phyloP scores from a whole-genome alignment of 1,139 yeast species.

The Scheffersomyces cryptocercus region DNA sequence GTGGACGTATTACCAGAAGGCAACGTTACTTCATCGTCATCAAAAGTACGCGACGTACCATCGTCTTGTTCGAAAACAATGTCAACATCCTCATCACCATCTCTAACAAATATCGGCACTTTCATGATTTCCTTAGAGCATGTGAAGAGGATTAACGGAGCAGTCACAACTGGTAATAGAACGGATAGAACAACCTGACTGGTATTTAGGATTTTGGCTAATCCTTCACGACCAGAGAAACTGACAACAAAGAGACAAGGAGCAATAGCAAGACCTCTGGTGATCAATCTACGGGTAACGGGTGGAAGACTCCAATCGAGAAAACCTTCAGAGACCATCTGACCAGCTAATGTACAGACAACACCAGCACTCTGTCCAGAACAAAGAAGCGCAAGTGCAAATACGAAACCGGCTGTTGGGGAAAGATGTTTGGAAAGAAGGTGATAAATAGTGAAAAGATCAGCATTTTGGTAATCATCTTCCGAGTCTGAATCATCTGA shows the following conservation, averaged over 20 bases:
- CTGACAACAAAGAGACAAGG: constrained; percentile 85
- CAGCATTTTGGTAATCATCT: constrained; percentile 58
- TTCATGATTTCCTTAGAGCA: constrained; percentile 74
- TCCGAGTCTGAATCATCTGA: constrained; percentile 39
- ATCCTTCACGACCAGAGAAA: constrained; percentile 81
- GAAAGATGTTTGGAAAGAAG: constrained; percentile 73
- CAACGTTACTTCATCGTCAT: constrained; percentile 16
- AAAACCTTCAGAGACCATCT: constrained; percentile 94
- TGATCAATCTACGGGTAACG: constrained; percentile 78
- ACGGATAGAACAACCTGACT: constrained; percentile 87
- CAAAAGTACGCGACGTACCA: constrained; percentile 1
- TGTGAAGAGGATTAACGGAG: constrained; percentile 86
- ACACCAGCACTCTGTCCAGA: constrained; percentile 99
- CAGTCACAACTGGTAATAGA: constrained; percentile 84
- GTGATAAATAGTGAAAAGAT: constrained; percentile 79
- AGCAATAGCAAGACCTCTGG: constrained; percentile 80
- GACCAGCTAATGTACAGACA: constrained; percentile 97
- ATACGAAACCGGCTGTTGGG: constrained; percentile 88
- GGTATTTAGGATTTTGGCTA: constrained; percentile 75
- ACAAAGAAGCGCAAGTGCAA: constrained; percentile 87
- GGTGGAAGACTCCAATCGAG: constrained; percentile 84
- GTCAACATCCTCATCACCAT: constrained; percentile 31
- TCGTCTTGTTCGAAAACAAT: constrained; percentile 16
- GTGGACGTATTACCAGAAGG: not conserved
- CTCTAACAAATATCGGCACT: constrained; percentile 50